Conservation (phyloP, 768 basidiomycete genomes). For the Podaxis carcinomalis region DNA sequence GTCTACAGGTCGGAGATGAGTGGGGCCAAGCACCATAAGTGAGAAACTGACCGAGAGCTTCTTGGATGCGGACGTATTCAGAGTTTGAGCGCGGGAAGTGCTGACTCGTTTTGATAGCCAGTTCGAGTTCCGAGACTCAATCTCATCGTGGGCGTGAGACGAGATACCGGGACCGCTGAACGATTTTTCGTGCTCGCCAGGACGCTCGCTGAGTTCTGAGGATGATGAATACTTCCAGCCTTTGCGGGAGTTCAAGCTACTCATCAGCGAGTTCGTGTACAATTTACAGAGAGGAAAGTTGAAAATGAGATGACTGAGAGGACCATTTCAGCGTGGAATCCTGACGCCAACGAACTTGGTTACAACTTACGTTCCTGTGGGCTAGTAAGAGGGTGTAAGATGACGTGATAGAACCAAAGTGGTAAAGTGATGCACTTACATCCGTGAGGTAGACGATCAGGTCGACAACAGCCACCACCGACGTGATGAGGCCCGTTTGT, state of each 20-base stretch:
- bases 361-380: conserved; percentile 15
- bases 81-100: not conserved
- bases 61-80: not conserved
- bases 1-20: not conserved
- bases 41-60: not conserved
- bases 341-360: too few species aligned
- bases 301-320: conserved; percentile 31
- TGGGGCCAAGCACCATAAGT: not conserved
- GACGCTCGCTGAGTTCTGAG: not conserved
- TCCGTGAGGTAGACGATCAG: conserved; percentile 18
- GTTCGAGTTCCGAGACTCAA: not conserved
- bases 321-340: not conserved
- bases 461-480: conserved; percentile 18
- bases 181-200: not conserved
- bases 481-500: conserved; percentile 20
- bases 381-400: not conserved
- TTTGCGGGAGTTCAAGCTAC: conserved; percentile 29
- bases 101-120: not conserved
- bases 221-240: conserved; percentile 22
- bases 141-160: not conserved
- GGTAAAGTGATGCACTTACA: conserved; percentile 13
- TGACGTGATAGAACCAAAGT: not conserved
- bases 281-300: conserved; percentile 36
- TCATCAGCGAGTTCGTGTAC: conserved; percentile 38
- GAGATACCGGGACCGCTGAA: not conserved